A percentile compares a stretch with the other conserved stretches of the same genome.
phyloP scores from a whole-genome alignment of 306 rosid genomes.

The Adenanthera pavonina region DNA sequence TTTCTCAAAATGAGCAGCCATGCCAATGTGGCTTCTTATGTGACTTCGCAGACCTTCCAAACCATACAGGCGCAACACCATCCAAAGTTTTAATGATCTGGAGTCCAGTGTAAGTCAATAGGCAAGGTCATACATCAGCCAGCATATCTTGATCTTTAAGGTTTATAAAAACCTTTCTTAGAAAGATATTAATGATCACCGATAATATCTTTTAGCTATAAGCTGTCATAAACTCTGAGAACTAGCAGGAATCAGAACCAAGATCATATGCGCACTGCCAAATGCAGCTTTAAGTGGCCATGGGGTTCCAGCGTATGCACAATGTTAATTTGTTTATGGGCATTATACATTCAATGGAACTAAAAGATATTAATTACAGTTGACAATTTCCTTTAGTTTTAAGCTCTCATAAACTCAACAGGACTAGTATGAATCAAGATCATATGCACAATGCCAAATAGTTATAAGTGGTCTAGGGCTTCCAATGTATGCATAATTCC shows the following conservation, averaged over 20 bases:
- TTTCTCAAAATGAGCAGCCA: constrained; percentile 76
- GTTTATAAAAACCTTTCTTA: constrained; percentile 9
- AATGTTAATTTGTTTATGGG: neutral
- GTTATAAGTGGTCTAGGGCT: too few species aligned
- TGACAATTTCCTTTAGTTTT: neutral
- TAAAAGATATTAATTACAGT: neutral
- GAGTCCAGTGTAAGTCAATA: constrained; percentile 30
- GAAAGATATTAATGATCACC: neutral
- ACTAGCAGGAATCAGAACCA: constrained; percentile 37
- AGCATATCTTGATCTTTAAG: constrained; percentile 17
- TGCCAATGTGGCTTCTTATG: constrained; percentile 71
- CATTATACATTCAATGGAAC: neutral
- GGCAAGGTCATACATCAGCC: constrained; percentile 19
- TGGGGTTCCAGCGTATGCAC: neutral
- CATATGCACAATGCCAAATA: neutral
- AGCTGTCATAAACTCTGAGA: constrained; percentile 21
- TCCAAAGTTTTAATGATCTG: constrained; percentile 92
- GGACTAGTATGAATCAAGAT: constrained; percentile 25
- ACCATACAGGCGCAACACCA: constrained; percentile 92
- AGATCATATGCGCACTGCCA: constrained; percentile 8
- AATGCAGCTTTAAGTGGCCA: neutral
- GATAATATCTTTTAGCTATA: neutral
- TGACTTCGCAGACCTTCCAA: constrained; percentile 71
- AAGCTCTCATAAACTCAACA: constrained; percentile 20
- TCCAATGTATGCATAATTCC: too few species aligned